These are phyloP conservation scores for Candida nemodendra DNA, from an alignment of 805 yeast species.

Conservation along the genomic window DNA sequence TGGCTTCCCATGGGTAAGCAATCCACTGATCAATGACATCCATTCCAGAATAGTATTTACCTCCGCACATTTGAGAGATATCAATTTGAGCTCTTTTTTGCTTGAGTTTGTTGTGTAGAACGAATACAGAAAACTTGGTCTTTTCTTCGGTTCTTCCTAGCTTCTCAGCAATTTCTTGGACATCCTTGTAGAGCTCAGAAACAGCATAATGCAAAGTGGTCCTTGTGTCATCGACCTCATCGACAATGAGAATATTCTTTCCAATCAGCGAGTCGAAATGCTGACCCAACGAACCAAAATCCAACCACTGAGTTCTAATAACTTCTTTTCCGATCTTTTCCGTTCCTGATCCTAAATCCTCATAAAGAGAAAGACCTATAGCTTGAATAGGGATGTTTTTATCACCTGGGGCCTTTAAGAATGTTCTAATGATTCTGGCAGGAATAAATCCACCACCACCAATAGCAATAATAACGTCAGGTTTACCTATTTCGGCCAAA, in stretches of 20 bases:
- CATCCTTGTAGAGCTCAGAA: slow-evolving; percentile 68
- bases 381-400: slow-evolving; percentile 72
- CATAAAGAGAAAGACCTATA: slow-evolving; percentile 64
- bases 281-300: slow-evolving; percentile 66
- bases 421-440: slow-evolving; percentile 64
- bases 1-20: slow-evolving; percentile 89
- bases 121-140: slow-evolving; percentile 74
- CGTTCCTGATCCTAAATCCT: slow-evolving; percentile 47
- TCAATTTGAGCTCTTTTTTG: slow-evolving; percentile 77
- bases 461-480: slow-evolving; percentile 61
- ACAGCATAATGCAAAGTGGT: slow-evolving; percentile 86
- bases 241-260: slow-evolving; percentile 77
- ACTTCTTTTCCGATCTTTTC: slow-evolving; percentile 76
- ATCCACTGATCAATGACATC: slow-evolving; percentile 80
- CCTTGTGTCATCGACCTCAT: slow-evolving; percentile 91
- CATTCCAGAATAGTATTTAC: slow-evolving; percentile 70
- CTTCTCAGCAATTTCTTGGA: slow-evolving; percentile 55
- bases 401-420: slow-evolving; percentile 55
- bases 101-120: slow-evolving; percentile 80
- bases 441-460: slow-evolving; percentile 78
- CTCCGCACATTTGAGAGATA: slow-evolving; percentile 55
- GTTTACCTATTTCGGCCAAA: slow-evolving; percentile 31
- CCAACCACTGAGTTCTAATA: slow-evolving; percentile 87
- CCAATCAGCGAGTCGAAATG: slow-evolving; percentile 78
- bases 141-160: slow-evolving; percentile 57